phyloP scores from a whole-genome alignment of 2,329 filamentous ascomycete species.

The Phyllosticta capitalensis region DNA sequence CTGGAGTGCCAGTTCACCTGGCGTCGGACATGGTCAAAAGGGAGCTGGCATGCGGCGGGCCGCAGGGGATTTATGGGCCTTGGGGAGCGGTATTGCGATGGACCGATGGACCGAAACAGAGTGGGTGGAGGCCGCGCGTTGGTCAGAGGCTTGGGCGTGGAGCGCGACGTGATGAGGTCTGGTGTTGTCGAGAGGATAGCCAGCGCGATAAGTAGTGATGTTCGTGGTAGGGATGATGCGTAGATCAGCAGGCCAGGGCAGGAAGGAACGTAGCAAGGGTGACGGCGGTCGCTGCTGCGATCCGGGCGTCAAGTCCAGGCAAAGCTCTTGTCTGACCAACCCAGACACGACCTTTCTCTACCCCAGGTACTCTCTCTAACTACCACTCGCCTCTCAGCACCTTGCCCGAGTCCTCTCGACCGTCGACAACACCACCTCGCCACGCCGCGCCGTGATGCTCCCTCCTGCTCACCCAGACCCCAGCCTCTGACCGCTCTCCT shows the following conservation, averaged over 20 bases:
- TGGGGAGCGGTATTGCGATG: not conserved
- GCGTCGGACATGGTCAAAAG: conserved; percentile 3
- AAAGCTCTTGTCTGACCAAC: not conserved
- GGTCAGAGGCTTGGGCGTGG: not conserved
- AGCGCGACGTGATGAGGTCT: not conserved
- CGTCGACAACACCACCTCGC: not conserved
- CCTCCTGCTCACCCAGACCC: conserved; percentile 2
- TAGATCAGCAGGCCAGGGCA: not conserved
- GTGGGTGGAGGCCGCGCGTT: conserved; percentile 4
- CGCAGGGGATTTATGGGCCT: not conserved
- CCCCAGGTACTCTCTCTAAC: not conserved
- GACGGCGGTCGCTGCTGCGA: not conserved
- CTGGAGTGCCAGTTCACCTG: conserved; percentile 7
- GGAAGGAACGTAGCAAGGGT: not conserved
- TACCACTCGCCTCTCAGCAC: not conserved
- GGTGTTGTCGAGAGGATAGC: not conserved
- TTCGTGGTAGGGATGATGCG: not conserved
- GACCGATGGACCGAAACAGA: not conserved
- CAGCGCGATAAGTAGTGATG: no score
- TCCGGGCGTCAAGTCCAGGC: not conserved
- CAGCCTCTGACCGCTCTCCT: not conserved
- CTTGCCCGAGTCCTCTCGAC: not conserved
- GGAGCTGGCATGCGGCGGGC: not conserved
- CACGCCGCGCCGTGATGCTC: not conserved
- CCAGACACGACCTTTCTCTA: not conserved